Evolutionary conservation across 2,329 filamentous ascomycete species (phyloP), one percentile per base, ranked within the genome.

Genomic region (Stachybotrys elegans): DNA sequence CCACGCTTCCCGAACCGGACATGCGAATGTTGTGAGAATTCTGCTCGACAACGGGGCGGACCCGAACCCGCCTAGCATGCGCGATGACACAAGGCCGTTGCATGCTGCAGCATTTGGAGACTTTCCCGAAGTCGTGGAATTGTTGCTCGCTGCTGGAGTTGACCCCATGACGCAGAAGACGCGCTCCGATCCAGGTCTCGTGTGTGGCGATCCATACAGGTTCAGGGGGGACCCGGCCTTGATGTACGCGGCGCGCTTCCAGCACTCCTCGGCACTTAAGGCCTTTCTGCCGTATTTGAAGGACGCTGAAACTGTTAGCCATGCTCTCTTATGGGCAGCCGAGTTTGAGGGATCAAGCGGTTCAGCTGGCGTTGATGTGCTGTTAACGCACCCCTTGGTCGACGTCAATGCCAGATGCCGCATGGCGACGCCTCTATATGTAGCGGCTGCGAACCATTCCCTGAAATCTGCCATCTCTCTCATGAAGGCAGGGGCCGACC

Each of bases 91-190:
- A 1, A 63, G 49, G n/a, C 61, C 68, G 6, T 45, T 71, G 2
- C 62, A 70, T 41, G 6, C 47, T 19, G 66, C 67, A 6, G 63
- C 65, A 4, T 46, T 6, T 5, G 53, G 48, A 11, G 66, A 66
- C 31, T 57, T 62, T 43, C 42, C 47, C 5, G 49, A 47, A 6
- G 57, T 56, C 22, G 53, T 66, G 4, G 46, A 43, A n/a, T 42
- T 54, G 2, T 49, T 70, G 4, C 45, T 71, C 4, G 47, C 57
- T 7, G 62, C 64, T 19, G 68, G 67, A 11, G 61, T 65, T 1
- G 47, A 63, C 29, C 60, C 64, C 0, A 40, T 64, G 5, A 59
- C 59, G 0, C 13, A 42, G 4, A 65, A 61, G 43, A 54, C 51
- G 5, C n/a, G n/a, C n/a, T n/a, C n/a, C 17, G 42, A 6, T 50